Evolutionary conservation across 2,329 filamentous ascomycete species (phyloP), one percentile per base, ranked within the genome.

Genomic region (Aspergillus ruber): DNA sequence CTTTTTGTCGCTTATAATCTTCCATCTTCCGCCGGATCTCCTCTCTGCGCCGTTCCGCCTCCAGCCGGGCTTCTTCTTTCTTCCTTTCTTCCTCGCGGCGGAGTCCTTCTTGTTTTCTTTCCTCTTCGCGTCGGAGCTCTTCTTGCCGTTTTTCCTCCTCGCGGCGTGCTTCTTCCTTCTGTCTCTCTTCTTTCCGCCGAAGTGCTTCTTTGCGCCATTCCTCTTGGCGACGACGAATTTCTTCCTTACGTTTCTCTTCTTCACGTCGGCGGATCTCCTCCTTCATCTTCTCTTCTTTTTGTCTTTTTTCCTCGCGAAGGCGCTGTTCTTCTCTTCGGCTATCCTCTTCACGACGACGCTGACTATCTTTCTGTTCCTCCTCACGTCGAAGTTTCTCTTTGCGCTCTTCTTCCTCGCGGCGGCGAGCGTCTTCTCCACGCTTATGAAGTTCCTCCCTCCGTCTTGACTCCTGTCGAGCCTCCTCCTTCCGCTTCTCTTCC

Each of bases 21-120:
- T 69, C 66, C 62, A 68, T 68, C 51, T 67, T 69, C 18, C 64
- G 57, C 7, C 61, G 59, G 25, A 68, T 53, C 36, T 68, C 66
- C 45, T 69, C 66, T 51, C 67, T 67, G 27, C 65, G 63, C 42
- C 54, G 63, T 3, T 39, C 17, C 17, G 17, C 17, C 36, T 39
- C 10, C 9, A 36, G 3, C 13, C 36, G n/a, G 32, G 49, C 43
- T 39, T 48, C 40, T 25, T 46, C 41, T 47, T 42, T 43, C 12
- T 41, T 32, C 23, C 35, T 41, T 41, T 40, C 20, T 45, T 39
- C 40, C 13, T 17, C 40, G 18, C 25, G n/a, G 39, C 18, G 25
- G n/a, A 41, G 21, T 23, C 15, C 40, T 42, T 23, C 43, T 51
- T 21, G 50, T 50, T 33, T 29, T 48, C 17, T 20, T 39, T 39